These are phyloP conservation scores for Erysimum cheiranthoides DNA, from an alignment of 345 rosid species.

Conservation along the genomic window DNA sequence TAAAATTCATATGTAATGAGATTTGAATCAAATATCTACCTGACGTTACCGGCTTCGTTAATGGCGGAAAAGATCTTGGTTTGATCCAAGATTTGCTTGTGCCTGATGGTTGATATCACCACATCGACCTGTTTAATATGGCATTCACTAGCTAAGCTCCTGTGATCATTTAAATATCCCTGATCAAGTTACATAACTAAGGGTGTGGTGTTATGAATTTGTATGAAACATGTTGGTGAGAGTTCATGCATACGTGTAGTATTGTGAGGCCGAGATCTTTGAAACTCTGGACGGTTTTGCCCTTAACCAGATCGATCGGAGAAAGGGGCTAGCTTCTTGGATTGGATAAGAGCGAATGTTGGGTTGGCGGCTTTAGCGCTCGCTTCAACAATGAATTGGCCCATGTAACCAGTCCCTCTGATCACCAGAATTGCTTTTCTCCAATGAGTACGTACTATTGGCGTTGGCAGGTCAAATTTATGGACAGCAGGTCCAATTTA, in stretches of 20 bases:
- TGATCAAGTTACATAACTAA: neutral
- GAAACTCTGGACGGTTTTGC: constrained; percentile 36
- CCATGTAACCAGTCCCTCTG: constrained; percentile 48
- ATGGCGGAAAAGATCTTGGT: constrained; percentile 49
- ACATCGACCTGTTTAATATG: constrained; percentile 47
- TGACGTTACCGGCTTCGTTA: constrained; percentile 49
- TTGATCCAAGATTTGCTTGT: constrained; percentile 37
- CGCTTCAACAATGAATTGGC: constrained; percentile 41
- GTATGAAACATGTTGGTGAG: neutral
- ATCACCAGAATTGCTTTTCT: constrained; percentile 44
- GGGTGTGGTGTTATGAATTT: neutral
- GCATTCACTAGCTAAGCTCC: constrained; percentile 47
- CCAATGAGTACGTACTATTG: too few species aligned
- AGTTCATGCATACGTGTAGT: constrained; percentile 12
- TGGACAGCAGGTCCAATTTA: too few species aligned
- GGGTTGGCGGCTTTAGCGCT: constrained; percentile 42
- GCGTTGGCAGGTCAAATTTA: too few species aligned
- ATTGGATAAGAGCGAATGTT: constrained; percentile 46
- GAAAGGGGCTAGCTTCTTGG: constrained; percentile 38
- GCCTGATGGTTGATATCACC: constrained; percentile 44
- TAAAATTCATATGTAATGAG: neutral
- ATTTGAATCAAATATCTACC: constrained; percentile 15
- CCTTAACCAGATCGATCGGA: constrained; percentile 40
- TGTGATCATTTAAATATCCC: constrained; percentile 48
- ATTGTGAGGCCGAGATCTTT: constrained; percentile 42